Conservation (phyloP, 495 filamentous ascomycete genomes). For the Extremus antarcticus region DNA sequence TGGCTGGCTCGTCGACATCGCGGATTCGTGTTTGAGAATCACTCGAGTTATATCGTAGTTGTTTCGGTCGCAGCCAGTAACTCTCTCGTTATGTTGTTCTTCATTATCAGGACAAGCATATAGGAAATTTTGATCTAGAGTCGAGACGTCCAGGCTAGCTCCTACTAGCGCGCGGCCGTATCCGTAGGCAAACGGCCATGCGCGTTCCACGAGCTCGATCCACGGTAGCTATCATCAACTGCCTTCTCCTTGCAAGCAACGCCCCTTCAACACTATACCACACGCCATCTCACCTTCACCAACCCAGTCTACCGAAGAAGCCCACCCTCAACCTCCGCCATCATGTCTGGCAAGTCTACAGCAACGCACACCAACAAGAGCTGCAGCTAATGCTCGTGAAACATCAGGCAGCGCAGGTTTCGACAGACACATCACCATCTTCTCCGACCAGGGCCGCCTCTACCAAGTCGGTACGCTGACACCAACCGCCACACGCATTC, state of each 20-base stretch:
- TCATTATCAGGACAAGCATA: too few species aligned
- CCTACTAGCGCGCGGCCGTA: too few species aligned
- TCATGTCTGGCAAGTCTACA: slow-evolving; percentile 7
- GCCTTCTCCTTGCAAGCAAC: slow-evolving; percentile 1
- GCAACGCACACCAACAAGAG: neutral
- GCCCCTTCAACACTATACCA: too few species aligned
- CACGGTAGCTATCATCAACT: neutral
- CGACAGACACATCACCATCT: slow-evolving; percentile 99
- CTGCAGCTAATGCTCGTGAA: slow-evolving; percentile 2
- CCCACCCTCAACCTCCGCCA: neutral
- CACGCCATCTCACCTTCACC: too few species aligned
- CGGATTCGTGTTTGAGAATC: too few species aligned
- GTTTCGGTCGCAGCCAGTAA: too few species aligned
- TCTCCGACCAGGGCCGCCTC: slow-evolving; percentile 93
- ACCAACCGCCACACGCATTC: slow-evolving; percentile 1
- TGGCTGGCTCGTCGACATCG: neutral
- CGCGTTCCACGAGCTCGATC: too few species aligned
- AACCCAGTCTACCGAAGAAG: neutral
- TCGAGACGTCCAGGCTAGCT: too few species aligned
- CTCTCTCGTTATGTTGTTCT: too few species aligned
- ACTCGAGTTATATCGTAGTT: too few species aligned
- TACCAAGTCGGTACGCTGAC: slow-evolving; percentile 92
- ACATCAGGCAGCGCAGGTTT: slow-evolving; percentile 80
- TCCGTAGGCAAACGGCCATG: too few species aligned
- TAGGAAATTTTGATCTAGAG: too few species aligned